Percentiles rank a stretch among this genome's conserved stretches.
These are phyloP conservation scores for Drechmeria coniospora DNA, from an alignment of 2,329 filamentous ascomycete species.

Conservation along the genomic window DNA sequence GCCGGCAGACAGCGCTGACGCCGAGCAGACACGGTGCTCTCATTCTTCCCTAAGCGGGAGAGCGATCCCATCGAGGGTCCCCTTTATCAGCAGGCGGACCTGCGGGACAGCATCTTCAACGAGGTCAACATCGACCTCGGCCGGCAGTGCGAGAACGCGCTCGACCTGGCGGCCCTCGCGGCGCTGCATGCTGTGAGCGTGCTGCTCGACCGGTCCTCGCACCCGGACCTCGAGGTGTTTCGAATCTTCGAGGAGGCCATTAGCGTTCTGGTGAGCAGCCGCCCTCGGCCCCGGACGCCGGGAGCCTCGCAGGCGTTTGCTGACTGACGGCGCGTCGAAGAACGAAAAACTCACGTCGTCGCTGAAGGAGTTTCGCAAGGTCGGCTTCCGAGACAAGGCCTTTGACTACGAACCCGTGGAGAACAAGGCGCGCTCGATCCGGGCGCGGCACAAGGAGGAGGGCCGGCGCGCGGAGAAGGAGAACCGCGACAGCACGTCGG, in stretches of 20 bases:
- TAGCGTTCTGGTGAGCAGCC: constrained; percentile 35
- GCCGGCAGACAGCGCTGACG: too few species aligned
- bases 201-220: constrained; percentile 41
- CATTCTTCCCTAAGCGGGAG: constrained; percentile 40
- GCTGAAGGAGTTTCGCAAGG: constrained; percentile 44
- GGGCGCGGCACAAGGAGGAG: constrained; percentile 22
- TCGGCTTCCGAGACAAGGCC: constrained; percentile 34
- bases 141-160: constrained; percentile 42
- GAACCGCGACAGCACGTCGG: constrained; percentile 47
- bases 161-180: constrained; percentile 47
- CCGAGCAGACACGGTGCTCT: constrained; percentile 30
- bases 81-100: constrained; percentile 42
- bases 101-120: constrained; percentile 49
- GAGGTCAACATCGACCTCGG: constrained; percentile 51
- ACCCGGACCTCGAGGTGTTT: constrained; percentile 47
- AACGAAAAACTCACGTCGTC: constrained; percentile 47
- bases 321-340: constrained; percentile 15
- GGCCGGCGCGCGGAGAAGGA: constrained; percentile 34
- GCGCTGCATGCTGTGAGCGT: constrained; percentile 47
- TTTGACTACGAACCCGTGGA: constrained; percentile 24
- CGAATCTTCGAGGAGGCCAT: constrained; percentile 53
- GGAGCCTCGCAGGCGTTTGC: background rate
- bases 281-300: background rate
- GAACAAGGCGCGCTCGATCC: constrained; percentile 22
- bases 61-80: constrained; percentile 38